Percentiles rank a stretch among this genome's conserved stretches.
Conservation (phyloP, 306 rosid species). For the Pyrus communis region DNA sequence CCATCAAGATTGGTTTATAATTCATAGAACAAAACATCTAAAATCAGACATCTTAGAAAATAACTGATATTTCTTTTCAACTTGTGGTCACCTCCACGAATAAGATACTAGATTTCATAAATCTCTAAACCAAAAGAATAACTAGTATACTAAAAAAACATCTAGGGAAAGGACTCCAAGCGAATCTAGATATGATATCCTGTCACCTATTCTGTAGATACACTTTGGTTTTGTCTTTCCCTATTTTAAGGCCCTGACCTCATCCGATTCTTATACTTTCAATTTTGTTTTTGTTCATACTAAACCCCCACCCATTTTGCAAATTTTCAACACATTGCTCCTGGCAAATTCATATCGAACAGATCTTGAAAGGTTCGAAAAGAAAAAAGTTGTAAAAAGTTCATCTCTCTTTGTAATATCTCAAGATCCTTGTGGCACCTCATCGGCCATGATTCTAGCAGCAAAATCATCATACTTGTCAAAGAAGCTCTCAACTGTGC, state of each 20-base stretch:
- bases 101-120: neutral
- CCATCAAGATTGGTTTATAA: neutral
- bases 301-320: neutral
- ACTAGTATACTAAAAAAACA: neutral
- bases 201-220: neutral
- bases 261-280: neutral
- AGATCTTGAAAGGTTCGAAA: neutral
- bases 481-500: neutral
- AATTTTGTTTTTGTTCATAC: neutral
- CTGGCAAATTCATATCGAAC: neutral
- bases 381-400: neutral
- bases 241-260: neutral
- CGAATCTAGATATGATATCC: neutral
- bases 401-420: neutral
- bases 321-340: neutral
- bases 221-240: neutral
- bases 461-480: neutral
- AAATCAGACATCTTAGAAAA: neutral
- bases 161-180: neutral
- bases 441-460: neutral
- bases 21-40: neutral
- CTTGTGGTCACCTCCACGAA: neutral
- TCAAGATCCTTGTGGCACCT: neutral
- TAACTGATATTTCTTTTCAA: neutral
- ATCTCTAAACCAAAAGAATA: neutral